Evolutionary conservation across 1,284 basidiomycete species (phyloP).

Genomic region (Cryptococcus sp.): DNA sequence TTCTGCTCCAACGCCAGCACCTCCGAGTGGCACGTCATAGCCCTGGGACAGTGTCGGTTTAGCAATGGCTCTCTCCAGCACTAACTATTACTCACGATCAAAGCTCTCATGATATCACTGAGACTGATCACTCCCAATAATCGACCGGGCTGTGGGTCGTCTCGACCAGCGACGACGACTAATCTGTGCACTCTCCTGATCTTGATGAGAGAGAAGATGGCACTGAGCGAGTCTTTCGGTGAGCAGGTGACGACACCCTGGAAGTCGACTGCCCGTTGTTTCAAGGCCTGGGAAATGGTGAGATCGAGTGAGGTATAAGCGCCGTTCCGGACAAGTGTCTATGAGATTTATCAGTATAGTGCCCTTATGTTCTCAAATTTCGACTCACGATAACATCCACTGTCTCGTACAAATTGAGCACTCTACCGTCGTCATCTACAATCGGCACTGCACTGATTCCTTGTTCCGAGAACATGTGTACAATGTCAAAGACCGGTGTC

Average conservation of each 20-base stretch:
- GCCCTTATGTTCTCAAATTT: not conserved
- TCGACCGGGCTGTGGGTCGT: constrained; percentile 59
- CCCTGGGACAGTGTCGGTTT: constrained; percentile 19
- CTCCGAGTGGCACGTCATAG: constrained; percentile 41
- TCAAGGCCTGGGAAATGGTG: constrained; percentile 91
- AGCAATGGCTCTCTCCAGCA: not conserved
- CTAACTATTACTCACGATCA: constrained; percentile 59
- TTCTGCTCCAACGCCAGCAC: constrained; percentile 47
- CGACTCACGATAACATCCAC: constrained; percentile 93
- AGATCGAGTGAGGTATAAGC: constrained; percentile 92
- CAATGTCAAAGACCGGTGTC: constrained; percentile 95
- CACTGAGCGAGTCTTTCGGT: constrained; percentile 88
- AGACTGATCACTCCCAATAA: constrained; percentile 86
- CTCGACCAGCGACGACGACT: constrained; percentile 72
- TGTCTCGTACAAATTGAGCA: constrained; percentile 96
- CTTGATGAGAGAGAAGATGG: constrained; percentile 87
- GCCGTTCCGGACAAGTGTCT: constrained; percentile 93
- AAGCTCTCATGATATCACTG: constrained; percentile 83
- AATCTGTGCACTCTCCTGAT: constrained; percentile 90
- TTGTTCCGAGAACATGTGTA: constrained; percentile 96
- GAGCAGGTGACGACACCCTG: constrained; percentile 95
- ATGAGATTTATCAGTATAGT: constrained; percentile 7
- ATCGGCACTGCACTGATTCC: constrained; percentile 98
- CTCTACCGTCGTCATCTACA: constrained; percentile 86
- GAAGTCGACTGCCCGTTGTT: constrained; percentile 88